Evolutionary conservation across 106 monocot species (phyloP).

Genomic region (Dioscorea zingiberensis): DNA sequence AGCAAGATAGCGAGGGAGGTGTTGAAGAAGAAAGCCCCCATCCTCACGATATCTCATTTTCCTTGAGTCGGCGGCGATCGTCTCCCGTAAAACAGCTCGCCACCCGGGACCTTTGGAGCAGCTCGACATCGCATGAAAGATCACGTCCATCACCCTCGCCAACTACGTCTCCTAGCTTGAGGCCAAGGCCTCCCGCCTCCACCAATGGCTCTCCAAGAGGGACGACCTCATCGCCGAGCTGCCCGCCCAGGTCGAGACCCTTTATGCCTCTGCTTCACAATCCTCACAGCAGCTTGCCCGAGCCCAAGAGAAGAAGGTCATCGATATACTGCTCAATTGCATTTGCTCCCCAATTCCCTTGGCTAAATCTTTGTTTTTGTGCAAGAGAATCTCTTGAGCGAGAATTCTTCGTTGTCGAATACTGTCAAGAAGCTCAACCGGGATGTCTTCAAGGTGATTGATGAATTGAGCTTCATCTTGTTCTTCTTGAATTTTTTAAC

Average conservation of each 20-base stretch:
- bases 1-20: too few species aligned
- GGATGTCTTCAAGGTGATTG: too few species aligned
- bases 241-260: conserved; percentile 39
- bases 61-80: too few species aligned
- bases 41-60: too few species aligned
- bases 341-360: too few species aligned
- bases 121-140: conserved; percentile 87
- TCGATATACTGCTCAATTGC: neutral
- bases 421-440: too few species aligned
- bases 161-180: conserved; percentile 52
- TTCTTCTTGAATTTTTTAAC: too few species aligned
- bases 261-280: conserved; percentile 48
- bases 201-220: conserved; percentile 29
- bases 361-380: too few species aligned
- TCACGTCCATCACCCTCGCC: conserved; percentile 91
- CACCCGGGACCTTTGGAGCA: conserved; percentile 90
- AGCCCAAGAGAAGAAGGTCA: conserved; percentile 66
- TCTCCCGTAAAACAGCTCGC: too few species aligned
- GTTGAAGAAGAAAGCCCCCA: too few species aligned
- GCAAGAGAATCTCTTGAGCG: conserved; percentile 48
- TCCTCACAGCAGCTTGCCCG: conserved; percentile 41
- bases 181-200: too few species aligned
- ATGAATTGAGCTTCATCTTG: neutral
- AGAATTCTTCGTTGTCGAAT: conserved; percentile 64
- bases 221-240: conserved; percentile 60